phyloP scores from a whole-genome alignment of 1,284 basidiomycete species.

The Ceratobasidium sp. region DNA sequence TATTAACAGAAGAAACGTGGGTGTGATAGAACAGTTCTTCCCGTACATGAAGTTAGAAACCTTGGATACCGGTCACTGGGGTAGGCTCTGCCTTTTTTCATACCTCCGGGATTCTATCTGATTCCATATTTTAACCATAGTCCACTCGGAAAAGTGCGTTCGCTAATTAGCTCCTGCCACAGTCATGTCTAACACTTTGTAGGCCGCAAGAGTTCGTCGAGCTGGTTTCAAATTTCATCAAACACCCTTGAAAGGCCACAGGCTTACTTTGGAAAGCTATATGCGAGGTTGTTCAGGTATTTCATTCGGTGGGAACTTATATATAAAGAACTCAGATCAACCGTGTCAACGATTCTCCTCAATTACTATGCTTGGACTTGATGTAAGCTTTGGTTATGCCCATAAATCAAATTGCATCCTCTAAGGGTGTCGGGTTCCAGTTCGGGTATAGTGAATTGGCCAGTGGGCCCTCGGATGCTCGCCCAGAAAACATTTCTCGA shows the following conservation, averaged over 20 bases:
- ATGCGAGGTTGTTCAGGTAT: no score
- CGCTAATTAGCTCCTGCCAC: neutral
- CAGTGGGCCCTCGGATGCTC: conserved; percentile 16
- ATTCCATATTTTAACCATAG: neutral
- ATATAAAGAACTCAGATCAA: no score
- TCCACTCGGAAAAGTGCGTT: conserved; percentile 32
- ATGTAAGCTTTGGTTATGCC: neutral
- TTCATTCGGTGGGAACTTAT: no score
- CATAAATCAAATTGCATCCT: conserved; percentile 15
- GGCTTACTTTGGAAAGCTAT: no score
- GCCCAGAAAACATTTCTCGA: conserved; percentile 32
- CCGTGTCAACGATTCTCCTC: neutral
- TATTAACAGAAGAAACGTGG: conserved; percentile 71
- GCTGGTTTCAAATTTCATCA: conserved; percentile 30
- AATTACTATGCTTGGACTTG: neutral
- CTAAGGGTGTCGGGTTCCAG: conserved; percentile 22
- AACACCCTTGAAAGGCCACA: no score
- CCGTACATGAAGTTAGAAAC: conserved; percentile 63
- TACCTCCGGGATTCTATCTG: neutral
- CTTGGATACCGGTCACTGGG: conserved; percentile 72
- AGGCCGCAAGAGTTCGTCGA: conserved; percentile 33
- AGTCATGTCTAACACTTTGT: neutral
- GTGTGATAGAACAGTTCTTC: conserved; percentile 68
- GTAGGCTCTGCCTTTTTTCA: conserved; percentile 50
- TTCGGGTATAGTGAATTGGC: conserved; percentile 16